Evolutionary conservation across 805 yeast genomes (phyloP), one percentile per base, ranked within the genome.

Genomic region (Debaryomyces maramus): DNA sequence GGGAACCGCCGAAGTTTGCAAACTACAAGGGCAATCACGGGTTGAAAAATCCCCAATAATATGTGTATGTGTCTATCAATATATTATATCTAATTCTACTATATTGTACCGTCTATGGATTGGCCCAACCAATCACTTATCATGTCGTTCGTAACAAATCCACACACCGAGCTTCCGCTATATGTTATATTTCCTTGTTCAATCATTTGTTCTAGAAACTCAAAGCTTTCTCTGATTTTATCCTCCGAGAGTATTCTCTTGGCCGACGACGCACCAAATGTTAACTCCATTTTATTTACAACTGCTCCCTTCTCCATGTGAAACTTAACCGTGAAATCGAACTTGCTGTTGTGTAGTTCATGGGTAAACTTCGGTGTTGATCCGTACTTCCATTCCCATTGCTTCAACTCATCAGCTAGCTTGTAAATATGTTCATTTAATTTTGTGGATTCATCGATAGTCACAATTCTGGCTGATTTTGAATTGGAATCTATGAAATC

Each of bases 361-460:
- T 85, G 80, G 29, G 73, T 68, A 57, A 91, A 93, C 43, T 68
- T 72, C 0, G 97, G 97, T 0, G 96, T 84, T 15, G 73, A 67
- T 1, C 88, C 90, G 58, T 65, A 88, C 26, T 66, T 77, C 96
- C 96, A 90, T 1, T 76, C 66, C 85, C 93, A 84, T 15, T 71
- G 60, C 31, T 64, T 53, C 14, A 88, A 61, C 19, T 71, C 72
- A 0, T 60, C 42, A 22, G 70, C 68, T 0, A 66, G 63, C 3
- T 66, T 51, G 2, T 40, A 20, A 0, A 85, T 65, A 22, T 78
- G 79, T 0, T 48, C 56, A 19, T 55, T 74, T 38, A 46, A 61
- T 7, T 54, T 50, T 2, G 67, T 63, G 1, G 49, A 43, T 1
- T 53, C 56, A 20, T 53, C 61, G 4, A 65, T 53, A 1, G 35